Conservation (phyloP, 805 yeast genomes). For the Nakazawaea ernobii region DNA sequence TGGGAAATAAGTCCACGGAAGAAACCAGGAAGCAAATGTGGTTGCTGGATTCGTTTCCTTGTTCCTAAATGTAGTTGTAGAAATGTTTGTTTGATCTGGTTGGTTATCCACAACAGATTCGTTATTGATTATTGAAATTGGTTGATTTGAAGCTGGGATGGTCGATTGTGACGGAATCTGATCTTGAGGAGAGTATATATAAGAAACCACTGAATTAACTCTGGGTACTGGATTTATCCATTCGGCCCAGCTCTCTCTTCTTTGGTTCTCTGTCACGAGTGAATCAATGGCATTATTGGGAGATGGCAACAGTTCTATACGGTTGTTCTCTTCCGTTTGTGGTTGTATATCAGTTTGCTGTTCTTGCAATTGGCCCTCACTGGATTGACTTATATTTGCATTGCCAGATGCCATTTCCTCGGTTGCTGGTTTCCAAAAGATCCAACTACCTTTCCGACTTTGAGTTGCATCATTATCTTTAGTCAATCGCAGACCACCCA, state of each 20-base stretch:
- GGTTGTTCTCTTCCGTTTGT: not conserved
- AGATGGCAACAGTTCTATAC: not conserved
- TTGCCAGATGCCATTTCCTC: too few relatives aligned
- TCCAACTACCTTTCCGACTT: too few relatives aligned
- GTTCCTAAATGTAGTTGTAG: not conserved
- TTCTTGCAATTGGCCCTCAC: not conserved
- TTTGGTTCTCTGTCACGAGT: not conserved
- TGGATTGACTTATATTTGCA: too few relatives aligned
- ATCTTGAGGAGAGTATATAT: constrained; percentile 5
- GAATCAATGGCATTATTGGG: not conserved
- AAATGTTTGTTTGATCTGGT: not conserved
- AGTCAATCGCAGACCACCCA: not conserved
- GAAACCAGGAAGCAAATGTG: constrained; percentile 10
- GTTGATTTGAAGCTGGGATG: constrained; percentile 7
- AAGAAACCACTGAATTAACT: constrained; percentile 9
- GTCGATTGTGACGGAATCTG: not conserved
- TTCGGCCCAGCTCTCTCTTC: constrained; percentile 9
- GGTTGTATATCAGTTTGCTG: not conserved
- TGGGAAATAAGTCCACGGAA: constrained; percentile 17
- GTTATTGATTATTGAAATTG: constrained; percentile 11
- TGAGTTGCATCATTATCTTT: not conserved
- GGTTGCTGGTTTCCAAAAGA: too few relatives aligned
- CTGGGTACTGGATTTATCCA: constrained; percentile 8
- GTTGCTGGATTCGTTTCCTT: not conserved
- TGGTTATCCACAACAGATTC: not conserved